Evolutionary conservation across 179 eudicot genomes (phyloP), one percentile per base, ranked within the genome.

Genomic region (Silene coronaria): DNA sequence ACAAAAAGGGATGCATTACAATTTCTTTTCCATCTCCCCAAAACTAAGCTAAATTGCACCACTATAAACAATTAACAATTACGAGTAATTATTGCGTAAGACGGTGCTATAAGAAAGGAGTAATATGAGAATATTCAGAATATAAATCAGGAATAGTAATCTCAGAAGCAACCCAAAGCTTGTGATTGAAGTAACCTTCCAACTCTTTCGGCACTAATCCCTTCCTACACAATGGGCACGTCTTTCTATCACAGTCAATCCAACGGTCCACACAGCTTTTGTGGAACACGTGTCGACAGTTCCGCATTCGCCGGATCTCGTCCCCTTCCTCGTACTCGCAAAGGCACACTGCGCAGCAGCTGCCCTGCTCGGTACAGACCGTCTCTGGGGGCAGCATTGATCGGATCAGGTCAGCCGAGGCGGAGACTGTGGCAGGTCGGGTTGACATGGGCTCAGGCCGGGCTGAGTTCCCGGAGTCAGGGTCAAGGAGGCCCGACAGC

Each of bases 181-280:
- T 80, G 76, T 88, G 89, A 46, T 92, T 89, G 72, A 86, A 87
- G 10, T 74, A 77, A 21, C 89, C 99, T 63, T 78, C 86, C 84
- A 90, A 71, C 66, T 95, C 91, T 23, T 83, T 85, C 1, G 99
- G 86, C 6, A 95, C 84, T 17, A 95, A 85, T 16, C 78, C 88
- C 22, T 89, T 89, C 81, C 97, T 80, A 61, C 99, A 95, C 8
- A 95, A 85, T 12, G 99, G 99, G 38, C 99, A 95, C 6, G 97
- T 95, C 71, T 86, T 84, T 65, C 89, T 91, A 71, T 91, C 93
- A 36, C 87, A 90, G 65, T 92, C 97, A 85, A 95, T 89, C 99
- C 99, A 95, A 53, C 95, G 87, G 88, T 95, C 99, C 55, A 95
- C 84, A 57, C 99, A 95, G 80, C 89, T 69, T 82, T 86, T 46